Conservation (phyloP, 306 rosid species). For the Senna tora region DNA sequence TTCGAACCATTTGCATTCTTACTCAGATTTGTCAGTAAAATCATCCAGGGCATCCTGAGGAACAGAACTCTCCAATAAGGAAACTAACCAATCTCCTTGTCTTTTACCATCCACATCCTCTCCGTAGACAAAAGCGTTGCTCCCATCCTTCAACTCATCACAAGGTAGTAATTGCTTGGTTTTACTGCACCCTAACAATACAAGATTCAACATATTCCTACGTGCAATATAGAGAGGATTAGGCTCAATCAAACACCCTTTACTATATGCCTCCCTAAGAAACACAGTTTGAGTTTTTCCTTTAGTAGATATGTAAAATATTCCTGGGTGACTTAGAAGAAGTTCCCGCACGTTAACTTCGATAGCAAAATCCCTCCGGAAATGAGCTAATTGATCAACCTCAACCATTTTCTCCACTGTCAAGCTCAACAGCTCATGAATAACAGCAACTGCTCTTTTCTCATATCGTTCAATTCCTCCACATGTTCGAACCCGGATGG, state of each 20-base stretch:
- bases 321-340: conserved; percentile 63
- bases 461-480: conserved; percentile 68
- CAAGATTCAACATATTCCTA: conserved; percentile 69
- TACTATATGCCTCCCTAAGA: conserved; percentile 71
- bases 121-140: conserved; percentile 30
- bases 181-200: conserved; percentile 57
- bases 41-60: conserved; percentile 5
- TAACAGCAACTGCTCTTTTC: conserved; percentile 75
- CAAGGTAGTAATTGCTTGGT: conserved; percentile 46
- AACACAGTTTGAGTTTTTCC: conserved; percentile 65
- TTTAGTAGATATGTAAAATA: conserved; percentile 75
- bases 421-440: conserved; percentile 84
- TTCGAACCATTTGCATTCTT: neutral
- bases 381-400: conserved; percentile 73
- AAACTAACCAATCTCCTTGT: conserved; percentile 68
- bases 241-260: conserved; percentile 61
- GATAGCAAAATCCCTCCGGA: conserved; percentile 61
- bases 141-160: conserved; percentile 35
- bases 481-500: conserved; percentile 41
- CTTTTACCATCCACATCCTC: conserved; percentile 40
- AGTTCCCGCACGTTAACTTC: conserved; percentile 69
- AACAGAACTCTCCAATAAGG: conserved; percentile 57
- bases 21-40: neutral
- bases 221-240: conserved; percentile 52
- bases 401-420: conserved; percentile 84